Percentiles rank a stretch among this genome's conserved stretches.
These are phyloP conservation scores for Malus fusca DNA, from an alignment of 306 rosid species.

Conservation along the genomic window DNA sequence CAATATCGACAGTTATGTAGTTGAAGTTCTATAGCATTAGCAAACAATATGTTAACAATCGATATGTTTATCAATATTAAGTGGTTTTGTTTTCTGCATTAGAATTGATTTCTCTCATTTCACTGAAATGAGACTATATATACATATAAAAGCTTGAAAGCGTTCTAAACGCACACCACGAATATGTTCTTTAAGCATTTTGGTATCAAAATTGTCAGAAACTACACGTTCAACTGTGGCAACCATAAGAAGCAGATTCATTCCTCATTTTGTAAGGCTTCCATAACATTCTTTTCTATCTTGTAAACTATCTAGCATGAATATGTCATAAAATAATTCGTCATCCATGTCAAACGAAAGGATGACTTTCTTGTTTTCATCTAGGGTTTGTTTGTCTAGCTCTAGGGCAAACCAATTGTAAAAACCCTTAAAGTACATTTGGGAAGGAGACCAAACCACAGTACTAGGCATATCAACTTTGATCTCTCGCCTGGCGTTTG, in stretches of 20 bases:
- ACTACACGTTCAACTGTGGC: background rate
- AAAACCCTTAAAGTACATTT: background rate
- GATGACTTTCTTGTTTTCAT: background rate
- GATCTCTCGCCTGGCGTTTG: slow-evolving; percentile 6
- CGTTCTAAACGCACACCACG: background rate
- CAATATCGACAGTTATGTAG: no score
- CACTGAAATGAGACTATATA: background rate
- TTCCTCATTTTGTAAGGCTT: background rate
- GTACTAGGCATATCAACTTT: background rate
- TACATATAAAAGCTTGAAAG: background rate
- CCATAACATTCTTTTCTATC: background rate
- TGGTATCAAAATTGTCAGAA: background rate
- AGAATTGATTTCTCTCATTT: no score
- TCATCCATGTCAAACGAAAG: background rate
- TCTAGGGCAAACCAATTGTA: slow-evolving; percentile 3
- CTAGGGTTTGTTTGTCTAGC: background rate
- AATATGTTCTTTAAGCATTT: background rate
- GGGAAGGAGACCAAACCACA: background rate
- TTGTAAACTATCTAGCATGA: background rate
- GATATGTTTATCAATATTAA: no score
- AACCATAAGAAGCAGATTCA: background rate
- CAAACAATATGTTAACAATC: no score
- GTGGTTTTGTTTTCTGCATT: no score
- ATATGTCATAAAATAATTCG: background rate
- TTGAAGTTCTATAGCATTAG: no score